Base-by-base conservation (phyloP, 2,329 filamentous ascomycete genomes). In the Escovopsis sp. region DNA sequence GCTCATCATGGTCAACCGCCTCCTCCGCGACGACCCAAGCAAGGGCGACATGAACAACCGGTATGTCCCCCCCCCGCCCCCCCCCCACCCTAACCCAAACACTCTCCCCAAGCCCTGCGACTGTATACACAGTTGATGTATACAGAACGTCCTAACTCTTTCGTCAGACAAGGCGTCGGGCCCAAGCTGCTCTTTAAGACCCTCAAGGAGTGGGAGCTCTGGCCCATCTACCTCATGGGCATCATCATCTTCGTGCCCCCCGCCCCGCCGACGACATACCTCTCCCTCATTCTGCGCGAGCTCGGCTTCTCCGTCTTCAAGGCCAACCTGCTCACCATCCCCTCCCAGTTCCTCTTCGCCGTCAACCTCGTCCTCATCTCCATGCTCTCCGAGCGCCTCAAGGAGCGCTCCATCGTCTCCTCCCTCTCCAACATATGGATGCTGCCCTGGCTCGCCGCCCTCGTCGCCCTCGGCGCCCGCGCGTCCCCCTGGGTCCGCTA, bases 1-100 rank as follows among this genome's bases (percentile, higher is more conserved):
- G 44, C 56, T 59, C 31, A 76, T 77, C 40, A 63, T 77, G 14
- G 72, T 76, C n/a, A 79, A 76, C 43, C 63, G 76, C 1, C 53
- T 65, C 2, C 51, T 64, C 10, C 67, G 74, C 2, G 74, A 79
- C 37, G 74, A 76, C 42, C 73, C 72, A 0, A 64, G 63, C 14
- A 74, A 56, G 37, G 48, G 48, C 32, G 65, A 67, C 39, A 75
- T 78, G 69, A 70, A 76, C 50, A 76, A 76, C 43, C 66, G 72
- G 6, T 56, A 54, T 14, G 49, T 34, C 11, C 0, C n/a, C n/a
- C n/a, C n/a, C n/a, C n/a, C n/a, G n/a, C n/a, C n/a, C 3, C 1
- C 6, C 25, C 25, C 9, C 9, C 25, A 27, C 25, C 9, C 6
- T 27, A 9, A 27, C 25, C 25, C 5, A 5, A 27, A 6, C 25